A percentile compares a stretch with the other conserved stretches of the same genome.
These are phyloP conservation scores for Fusarium protoensiforme DNA, from an alignment of 2,329 filamentous ascomycete genomes.

Conservation along the genomic window DNA sequence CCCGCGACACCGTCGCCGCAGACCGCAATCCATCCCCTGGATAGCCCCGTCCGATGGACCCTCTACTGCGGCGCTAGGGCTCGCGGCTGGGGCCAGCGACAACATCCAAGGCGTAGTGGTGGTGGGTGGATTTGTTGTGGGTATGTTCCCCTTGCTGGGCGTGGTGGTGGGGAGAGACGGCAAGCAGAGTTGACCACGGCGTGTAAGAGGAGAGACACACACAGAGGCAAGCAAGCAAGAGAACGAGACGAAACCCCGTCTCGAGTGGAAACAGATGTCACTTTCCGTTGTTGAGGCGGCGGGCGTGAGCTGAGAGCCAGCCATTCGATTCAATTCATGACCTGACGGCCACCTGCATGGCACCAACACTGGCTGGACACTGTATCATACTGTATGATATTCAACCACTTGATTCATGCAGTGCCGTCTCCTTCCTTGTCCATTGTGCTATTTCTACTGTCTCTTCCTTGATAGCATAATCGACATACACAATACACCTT, in stretches of 20 bases:
- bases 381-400: conserved; percentile 33
- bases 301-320: conserved; percentile 8
- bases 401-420: background rate
- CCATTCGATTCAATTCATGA: background rate
- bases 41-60: background rate
- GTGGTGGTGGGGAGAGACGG: background rate
- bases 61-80: background rate
- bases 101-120: background rate
- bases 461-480: background rate
- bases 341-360: conserved; percentile 14
- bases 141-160: background rate
- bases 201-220: background rate
- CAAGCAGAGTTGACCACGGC: background rate
- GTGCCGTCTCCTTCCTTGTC: background rate
- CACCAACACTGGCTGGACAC: conserved; percentile 6
- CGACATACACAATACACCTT: background rate
- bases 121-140: background rate
- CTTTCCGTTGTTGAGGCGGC: background rate
- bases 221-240: background rate
- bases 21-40: background rate
- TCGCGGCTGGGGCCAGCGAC: background rate
- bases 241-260: background rate
- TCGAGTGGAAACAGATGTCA: background rate
- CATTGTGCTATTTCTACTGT: background rate
- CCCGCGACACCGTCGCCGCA: background rate